phyloP scores from a whole-genome alignment of 495 filamentous ascomycete species.

The Penicillium daleae region DNA sequence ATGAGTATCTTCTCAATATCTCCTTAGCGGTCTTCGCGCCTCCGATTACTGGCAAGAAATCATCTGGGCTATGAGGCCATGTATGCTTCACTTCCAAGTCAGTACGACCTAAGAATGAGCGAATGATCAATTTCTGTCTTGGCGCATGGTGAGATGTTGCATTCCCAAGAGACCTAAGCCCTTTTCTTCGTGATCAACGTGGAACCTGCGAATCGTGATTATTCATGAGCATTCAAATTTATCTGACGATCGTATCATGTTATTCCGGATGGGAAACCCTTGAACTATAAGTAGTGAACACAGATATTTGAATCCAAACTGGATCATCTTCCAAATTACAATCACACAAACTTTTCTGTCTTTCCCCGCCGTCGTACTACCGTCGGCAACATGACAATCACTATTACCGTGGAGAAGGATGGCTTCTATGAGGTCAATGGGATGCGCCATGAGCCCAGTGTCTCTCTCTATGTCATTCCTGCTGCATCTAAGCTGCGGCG shows the following conservation, averaged over 20 bases:
- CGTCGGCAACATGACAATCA: slow-evolving; percentile 32
- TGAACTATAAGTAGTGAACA: slow-evolving; percentile 4
- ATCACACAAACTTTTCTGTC: background rate
- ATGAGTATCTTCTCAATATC: no score
- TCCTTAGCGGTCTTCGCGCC: background rate
- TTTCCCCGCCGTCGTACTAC: background rate
- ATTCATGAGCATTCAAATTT: background rate
- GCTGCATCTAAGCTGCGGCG: slow-evolving; percentile 53
- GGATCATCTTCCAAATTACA: background rate
- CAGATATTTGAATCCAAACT: background rate
- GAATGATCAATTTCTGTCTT: slow-evolving; percentile 16
- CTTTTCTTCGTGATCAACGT: background rate
- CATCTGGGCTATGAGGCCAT: slow-evolving; percentile 17
- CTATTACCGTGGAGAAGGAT: slow-evolving; percentile 45
- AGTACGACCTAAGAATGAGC: slow-evolving; percentile 27
- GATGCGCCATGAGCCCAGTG: slow-evolving; percentile 32
- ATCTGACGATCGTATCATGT: background rate
- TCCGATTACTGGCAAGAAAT: background rate
- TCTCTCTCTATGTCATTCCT: slow-evolving; percentile 39
- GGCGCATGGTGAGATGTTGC: slow-evolving; percentile 32
- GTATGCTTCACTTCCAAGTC: slow-evolving; percentile 4
- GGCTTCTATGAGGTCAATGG: slow-evolving; percentile 45
- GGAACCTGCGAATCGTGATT: background rate
- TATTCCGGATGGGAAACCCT: background rate
- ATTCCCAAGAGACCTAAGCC: slow-evolving; percentile 25